These are phyloP conservation scores for Aspergillus ustus DNA, from an alignment of 2,329 filamentous ascomycete genomes.

Conservation along the genomic window DNA sequence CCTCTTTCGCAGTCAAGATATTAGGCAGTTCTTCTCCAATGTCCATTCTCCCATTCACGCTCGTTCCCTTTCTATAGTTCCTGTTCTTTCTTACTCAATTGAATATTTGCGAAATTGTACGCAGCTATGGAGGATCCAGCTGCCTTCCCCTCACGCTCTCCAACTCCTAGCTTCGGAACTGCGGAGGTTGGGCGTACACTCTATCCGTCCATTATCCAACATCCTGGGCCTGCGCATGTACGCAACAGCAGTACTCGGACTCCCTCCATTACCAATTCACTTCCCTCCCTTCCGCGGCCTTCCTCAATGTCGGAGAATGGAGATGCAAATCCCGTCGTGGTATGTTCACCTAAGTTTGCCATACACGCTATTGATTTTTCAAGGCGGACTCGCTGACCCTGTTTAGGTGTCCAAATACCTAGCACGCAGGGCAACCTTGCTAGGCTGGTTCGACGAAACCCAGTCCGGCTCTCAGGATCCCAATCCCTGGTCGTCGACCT, in stretches of 20 bases:
- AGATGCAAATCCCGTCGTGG: conserved; percentile 1
- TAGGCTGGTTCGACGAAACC: conserved; percentile 8
- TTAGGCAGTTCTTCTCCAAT: too few species aligned
- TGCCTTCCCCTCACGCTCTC: not conserved
- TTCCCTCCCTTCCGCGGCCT: not conserved
- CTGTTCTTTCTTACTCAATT: not conserved
- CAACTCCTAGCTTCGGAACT: not conserved
- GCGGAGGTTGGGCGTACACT: not conserved
- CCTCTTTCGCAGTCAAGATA: too few species aligned
- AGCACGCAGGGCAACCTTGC: not conserved
- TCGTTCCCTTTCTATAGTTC: not conserved
- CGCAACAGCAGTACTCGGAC: not conserved
- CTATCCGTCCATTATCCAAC: not conserved
- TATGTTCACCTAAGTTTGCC: not conserved
- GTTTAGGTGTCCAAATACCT: conserved; percentile 2
- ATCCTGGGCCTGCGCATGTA: not conserved
- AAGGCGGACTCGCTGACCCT: not conserved
- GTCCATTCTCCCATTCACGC: not conserved
- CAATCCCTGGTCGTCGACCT: not conserved
- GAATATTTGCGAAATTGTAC: not conserved
- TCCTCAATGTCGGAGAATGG: not conserved
- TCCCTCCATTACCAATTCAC: not conserved
- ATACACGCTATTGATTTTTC: too few species aligned
- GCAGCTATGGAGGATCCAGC: not conserved
- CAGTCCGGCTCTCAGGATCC: not conserved